A percentile compares a stretch with the other conserved stretches of the same genome.
Evolutionary conservation across 176 grass and related monocot genomes (phyloP).

Genomic region (Avena insularis): DNA sequence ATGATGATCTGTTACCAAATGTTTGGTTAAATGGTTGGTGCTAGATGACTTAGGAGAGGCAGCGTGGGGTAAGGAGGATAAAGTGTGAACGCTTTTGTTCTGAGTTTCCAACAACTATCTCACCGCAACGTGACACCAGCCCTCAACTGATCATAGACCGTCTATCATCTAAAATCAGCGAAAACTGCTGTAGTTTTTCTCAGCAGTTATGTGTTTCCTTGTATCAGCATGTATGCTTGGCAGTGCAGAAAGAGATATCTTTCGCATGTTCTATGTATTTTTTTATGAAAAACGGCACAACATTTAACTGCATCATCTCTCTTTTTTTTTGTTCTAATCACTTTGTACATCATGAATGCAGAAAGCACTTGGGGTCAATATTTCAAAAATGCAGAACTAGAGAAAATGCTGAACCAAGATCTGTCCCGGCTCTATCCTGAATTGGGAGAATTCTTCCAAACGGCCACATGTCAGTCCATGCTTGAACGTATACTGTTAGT

Average conservation of each 20-base stretch:
- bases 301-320: background rate
- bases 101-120: constrained; percentile 13
- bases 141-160: background rate
- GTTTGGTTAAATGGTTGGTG: constrained; percentile 13
- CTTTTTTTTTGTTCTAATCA: background rate
- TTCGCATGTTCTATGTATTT: background rate
- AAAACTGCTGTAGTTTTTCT: constrained; percentile 2
- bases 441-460: constrained; percentile 84
- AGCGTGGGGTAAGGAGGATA: background rate
- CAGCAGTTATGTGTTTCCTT: background rate
- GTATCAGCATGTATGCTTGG: constrained; percentile 9
- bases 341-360: constrained; percentile 45
- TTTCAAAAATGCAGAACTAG: constrained; percentile 94
- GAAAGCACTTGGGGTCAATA: constrained; percentile 97
- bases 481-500: constrained; percentile 85
- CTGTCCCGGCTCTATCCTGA: constrained; percentile 89
- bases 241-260: constrained; percentile 1
- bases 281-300: background rate
- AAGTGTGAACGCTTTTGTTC: background rate
- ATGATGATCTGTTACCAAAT: background rate
- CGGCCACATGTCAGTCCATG: constrained; percentile 74
- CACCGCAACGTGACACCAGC: background rate
- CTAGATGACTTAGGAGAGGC: background rate
- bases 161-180: background rate
- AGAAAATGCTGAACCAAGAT: constrained; percentile 96